These are phyloP conservation scores for Paecilomyces sp. DNA, from an alignment of 2,329 filamentous ascomycete species.

Conservation along the genomic window DNA sequence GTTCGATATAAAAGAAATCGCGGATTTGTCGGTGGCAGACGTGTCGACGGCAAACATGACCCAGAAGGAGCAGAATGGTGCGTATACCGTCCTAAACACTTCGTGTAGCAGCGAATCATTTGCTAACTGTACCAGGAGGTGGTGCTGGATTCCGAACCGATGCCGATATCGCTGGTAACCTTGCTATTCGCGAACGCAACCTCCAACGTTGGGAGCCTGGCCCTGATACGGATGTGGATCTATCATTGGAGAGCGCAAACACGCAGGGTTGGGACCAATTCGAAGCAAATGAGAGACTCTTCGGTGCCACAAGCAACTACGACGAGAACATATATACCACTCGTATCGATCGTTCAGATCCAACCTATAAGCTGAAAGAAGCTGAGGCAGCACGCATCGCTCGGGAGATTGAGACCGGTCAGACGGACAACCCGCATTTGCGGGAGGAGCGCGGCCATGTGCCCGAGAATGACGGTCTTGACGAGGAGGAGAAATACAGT, in stretches of 20 bases:
- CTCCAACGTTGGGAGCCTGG: conserved; percentile 78
- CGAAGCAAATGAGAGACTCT: conserved; percentile 76
- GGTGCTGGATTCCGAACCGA: conserved; percentile 74
- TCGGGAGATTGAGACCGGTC: conserved; percentile 76
- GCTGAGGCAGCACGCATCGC: conserved; percentile 77
- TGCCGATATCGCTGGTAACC: conserved; percentile 72
- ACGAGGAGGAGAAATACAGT: conserved; percentile 97
- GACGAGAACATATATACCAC: conserved; percentile 95
- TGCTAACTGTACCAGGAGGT: conserved; percentile 45
- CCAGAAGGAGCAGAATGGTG: conserved; percentile 47
- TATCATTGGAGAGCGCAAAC: conserved; percentile 60
- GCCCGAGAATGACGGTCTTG: conserved; percentile 57
- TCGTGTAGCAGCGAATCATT: background rate
- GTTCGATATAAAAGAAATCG: conserved; percentile 56
- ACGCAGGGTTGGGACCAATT: conserved; percentile 82
- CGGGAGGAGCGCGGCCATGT: conserved; percentile 79
- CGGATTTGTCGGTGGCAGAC: conserved; percentile 48
- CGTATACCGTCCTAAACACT: background rate
- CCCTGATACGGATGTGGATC: conserved; percentile 53
- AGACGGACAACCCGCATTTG: conserved; percentile 70
- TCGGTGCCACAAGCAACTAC: conserved; percentile 83
- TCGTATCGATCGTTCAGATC: conserved; percentile 73
- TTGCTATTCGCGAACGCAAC: conserved; percentile 62
- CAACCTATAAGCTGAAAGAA: conserved; percentile 69
- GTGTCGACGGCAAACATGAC: conserved; percentile 47